Conservation (phyloP, 129 eudicot genomes). For the Helichrysum umbraculigerum region DNA sequence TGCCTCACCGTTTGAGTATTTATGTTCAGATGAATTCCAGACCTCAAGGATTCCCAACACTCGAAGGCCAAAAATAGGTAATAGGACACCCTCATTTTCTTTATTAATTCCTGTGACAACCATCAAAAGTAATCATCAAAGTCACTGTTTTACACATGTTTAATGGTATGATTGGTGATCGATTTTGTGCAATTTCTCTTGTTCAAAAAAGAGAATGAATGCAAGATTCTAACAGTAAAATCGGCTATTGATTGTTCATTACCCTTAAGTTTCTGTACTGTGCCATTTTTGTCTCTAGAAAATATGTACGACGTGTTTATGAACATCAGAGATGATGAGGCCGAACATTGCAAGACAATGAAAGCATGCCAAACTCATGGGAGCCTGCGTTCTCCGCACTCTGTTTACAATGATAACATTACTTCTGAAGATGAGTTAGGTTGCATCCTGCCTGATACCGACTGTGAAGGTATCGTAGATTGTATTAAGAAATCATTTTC, state of each 20-base stretch:
- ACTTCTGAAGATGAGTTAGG: constrained; percentile 54
- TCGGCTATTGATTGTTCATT: not conserved
- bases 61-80: constrained; percentile 88
- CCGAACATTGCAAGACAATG: constrained; percentile 99
- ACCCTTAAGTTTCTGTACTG: not conserved
- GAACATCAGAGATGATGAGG: constrained; percentile 98
- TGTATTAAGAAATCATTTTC: constrained; percentile 78
- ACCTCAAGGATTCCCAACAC: constrained; percentile 51
- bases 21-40: not conserved
- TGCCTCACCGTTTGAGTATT: not conserved
- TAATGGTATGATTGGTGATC: not conserved
- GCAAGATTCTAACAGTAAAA: not conserved
- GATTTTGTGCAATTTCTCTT: not conserved
- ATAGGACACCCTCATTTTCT: not conserved
- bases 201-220: not conserved
- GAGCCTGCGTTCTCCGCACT: constrained; percentile 86
- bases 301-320: constrained; percentile 87
- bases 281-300: constrained; percentile 38
- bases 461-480: constrained; percentile 89
- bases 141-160: not conserved
- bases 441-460: constrained; percentile 43
- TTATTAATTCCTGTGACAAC: no score
- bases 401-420: constrained; percentile 6
- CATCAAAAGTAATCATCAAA: not conserved
- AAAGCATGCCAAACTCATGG: constrained; percentile 96